Conservation (phyloP, 2,329 filamentous ascomycete genomes). For the Fusarium sp. region DNA sequence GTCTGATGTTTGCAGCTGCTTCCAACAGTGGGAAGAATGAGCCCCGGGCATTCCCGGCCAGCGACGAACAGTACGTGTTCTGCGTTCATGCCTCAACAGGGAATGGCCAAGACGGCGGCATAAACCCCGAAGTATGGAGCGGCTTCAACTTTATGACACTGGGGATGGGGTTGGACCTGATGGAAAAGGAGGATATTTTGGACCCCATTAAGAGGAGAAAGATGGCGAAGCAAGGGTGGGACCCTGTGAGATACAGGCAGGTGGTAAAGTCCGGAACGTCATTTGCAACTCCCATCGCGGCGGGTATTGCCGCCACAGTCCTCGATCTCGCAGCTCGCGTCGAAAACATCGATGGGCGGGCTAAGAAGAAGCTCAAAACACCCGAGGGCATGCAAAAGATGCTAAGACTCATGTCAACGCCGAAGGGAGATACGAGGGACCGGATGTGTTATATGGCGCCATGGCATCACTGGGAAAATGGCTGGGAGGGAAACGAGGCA, state of each 20-base stretch:
- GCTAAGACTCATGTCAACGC: neutral
- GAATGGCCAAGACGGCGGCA: neutral
- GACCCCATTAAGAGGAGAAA: no score
- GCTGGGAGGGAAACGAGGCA: neutral
- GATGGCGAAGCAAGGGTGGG: no score
- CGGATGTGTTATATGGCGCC: neutral
- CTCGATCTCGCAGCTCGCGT: neutral
- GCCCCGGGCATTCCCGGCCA: neutral
- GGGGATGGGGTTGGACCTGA: neutral
- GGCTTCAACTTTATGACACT: neutral
- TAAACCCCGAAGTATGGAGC: neutral
- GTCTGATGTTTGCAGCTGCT: neutral
- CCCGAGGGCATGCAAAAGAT: neutral
- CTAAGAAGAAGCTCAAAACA: neutral
- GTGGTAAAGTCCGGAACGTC: neutral
- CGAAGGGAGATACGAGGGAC: neutral
- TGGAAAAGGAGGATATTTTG: neutral
- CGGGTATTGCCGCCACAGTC: neutral
- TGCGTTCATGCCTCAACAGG: neutral
- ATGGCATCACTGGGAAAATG: neutral
- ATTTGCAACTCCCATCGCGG: neutral
- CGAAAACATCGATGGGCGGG: neutral
- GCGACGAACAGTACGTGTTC: neutral
- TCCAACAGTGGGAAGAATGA: neutral
- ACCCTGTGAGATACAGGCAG: neutral